Conservation (phyloP, 352 stramenopile genomes). For the Globisporangium parvum region DNA sequence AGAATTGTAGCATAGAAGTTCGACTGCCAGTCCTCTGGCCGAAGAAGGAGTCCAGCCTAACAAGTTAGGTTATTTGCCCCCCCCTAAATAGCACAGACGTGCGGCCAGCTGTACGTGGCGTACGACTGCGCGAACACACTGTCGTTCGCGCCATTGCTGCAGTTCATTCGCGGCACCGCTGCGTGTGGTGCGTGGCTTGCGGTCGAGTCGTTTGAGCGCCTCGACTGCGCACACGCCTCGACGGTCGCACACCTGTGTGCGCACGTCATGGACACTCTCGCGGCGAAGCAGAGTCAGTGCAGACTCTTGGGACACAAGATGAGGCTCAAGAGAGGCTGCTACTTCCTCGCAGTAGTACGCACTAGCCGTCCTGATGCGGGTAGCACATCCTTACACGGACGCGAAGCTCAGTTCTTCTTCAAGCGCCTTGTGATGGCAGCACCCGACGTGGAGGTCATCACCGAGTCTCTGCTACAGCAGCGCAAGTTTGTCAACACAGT, state of each 20-base stretch:
- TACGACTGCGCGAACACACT: constrained; percentile 28
- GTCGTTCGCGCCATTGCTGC: constrained; percentile 24
- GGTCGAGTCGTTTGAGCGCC: constrained; percentile 27
- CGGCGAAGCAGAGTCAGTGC: constrained; percentile 33
- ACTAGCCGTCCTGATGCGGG: no score
- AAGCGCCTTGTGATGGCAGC: constrained; percentile 23
- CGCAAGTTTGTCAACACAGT: constrained; percentile 27
- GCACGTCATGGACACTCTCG: constrained; percentile 35
- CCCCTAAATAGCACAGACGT: constrained; percentile 43
- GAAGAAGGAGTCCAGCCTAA: no score
- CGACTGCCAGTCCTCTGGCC: no score
- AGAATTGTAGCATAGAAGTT: no score
- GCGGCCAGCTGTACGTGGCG: constrained; percentile 38
- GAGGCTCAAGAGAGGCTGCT: constrained; percentile 33
- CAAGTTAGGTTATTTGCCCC: no score
- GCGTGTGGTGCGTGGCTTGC: constrained; percentile 53
- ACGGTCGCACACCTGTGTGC: constrained; percentile 33
- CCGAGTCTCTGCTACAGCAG: constrained; percentile 34
- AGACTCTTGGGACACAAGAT: constrained; percentile 33
- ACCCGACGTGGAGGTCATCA: constrained; percentile 34
- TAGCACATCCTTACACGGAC: not conserved
- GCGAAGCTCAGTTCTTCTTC: constrained; percentile 35
- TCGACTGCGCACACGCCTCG: constrained; percentile 16
- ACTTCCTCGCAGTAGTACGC: constrained; percentile 24
- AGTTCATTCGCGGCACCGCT: constrained; percentile 47